phyloP scores from a whole-genome alignment of 2,329 filamentous ascomycete genomes.

The Domatiomyces catenatus region DNA sequence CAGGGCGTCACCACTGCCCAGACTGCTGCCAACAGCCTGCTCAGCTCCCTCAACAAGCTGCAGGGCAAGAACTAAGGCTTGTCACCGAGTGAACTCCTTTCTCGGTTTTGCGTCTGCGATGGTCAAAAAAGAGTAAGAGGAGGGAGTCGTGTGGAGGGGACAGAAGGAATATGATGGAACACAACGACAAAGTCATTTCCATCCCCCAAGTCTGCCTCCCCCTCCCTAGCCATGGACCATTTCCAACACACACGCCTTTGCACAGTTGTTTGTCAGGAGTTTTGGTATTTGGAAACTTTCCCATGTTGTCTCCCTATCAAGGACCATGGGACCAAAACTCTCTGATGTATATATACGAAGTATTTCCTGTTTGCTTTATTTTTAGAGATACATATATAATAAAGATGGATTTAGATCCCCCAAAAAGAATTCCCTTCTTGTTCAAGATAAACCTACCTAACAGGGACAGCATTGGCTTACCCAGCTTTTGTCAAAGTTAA shows the following conservation, averaged over 20 bases:
- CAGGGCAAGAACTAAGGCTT: neutral
- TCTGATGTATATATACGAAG: neutral
- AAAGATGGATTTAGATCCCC: neutral
- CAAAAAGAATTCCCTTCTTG: no score
- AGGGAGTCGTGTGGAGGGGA: neutral
- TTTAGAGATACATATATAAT: neutral
- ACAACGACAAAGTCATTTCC: neutral
- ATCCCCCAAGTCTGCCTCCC: neutral
- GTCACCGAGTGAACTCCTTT: neutral
- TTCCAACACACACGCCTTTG: neutral
- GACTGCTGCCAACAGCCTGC: slow-evolving; percentile 1
- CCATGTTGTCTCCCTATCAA: neutral
- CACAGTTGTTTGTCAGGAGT: neutral
- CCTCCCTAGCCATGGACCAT: neutral
- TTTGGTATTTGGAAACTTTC: neutral
- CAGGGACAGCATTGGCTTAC: no score
- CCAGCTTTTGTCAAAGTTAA: no score
- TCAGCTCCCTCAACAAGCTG: neutral
- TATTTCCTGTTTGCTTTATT: neutral
- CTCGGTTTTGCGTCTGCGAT: no score
- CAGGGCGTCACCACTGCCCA: neutral
- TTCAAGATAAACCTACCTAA: no score
- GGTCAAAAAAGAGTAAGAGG: neutral
- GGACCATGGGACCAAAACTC: neutral
- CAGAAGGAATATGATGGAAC: neutral